Percentiles rank a stretch among this genome's conserved stretches.
Evolutionary conservation across 2,329 filamentous ascomycete genomes (phyloP).

Genomic region (Verticillium nubilum): DNA sequence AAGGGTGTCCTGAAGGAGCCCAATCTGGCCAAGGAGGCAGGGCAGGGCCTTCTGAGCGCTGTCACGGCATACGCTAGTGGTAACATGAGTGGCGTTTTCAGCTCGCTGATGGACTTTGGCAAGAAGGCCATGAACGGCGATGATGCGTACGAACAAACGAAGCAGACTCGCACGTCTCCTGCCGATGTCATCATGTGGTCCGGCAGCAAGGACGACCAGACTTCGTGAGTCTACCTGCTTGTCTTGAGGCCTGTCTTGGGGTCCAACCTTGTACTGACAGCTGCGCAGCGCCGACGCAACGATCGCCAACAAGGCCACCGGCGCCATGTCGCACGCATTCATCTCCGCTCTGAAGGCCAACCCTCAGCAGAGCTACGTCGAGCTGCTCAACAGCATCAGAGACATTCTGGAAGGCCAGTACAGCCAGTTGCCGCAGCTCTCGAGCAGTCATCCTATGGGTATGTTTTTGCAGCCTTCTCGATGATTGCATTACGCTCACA

Average conservation of each 20-base stretch:
- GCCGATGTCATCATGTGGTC: constrained; percentile 98
- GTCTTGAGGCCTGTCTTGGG: constrained; percentile 13
- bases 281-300: constrained; percentile 77
- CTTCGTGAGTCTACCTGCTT: constrained; percentile 60
- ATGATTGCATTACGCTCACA: neutral
- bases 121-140: constrained; percentile 84
- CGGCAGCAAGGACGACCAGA: constrained; percentile 94
- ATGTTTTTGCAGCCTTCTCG: constrained; percentile 30
- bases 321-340: constrained; percentile 98
- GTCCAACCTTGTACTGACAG: constrained; percentile 4
- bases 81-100: constrained; percentile 78
- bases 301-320: constrained; percentile 84
- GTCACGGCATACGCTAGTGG: constrained; percentile 59
- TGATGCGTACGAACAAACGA: constrained; percentile 72
- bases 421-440: constrained; percentile 91
- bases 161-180: constrained; percentile 86
- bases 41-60: constrained; percentile 55
- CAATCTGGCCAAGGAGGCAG: constrained; percentile 63
- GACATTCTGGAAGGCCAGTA: constrained; percentile 88
- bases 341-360: constrained; percentile 92
- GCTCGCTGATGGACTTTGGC: constrained; percentile 73
- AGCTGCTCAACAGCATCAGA: constrained; percentile 92
- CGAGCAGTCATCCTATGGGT: constrained; percentile 95
- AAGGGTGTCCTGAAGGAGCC: constrained; percentile 65
- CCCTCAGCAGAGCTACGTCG: constrained; percentile 95